Base-by-base conservation (phyloP, 208 protist species). In the Leishmania gerbilli region DNA sequence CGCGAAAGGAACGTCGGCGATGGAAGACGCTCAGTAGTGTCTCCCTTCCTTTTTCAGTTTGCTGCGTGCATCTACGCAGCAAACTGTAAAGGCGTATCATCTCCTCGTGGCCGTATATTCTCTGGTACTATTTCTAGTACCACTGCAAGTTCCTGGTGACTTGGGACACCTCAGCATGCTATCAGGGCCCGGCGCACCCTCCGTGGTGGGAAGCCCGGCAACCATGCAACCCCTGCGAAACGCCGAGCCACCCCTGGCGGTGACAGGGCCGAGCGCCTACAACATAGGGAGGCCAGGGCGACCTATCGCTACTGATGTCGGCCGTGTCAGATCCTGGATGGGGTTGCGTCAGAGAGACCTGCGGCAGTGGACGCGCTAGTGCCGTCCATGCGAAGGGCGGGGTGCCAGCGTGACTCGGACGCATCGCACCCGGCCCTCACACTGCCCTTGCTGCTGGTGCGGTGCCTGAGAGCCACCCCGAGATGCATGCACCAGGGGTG, bases 1-100 rank as follows among this genome's bases (percentile, higher is more conserved):
- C 0, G 69, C 75, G 65, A 67, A 82, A 19, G 78, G 82, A 21
- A 86, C 74, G 42, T 56, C 82, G 21, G 64, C 77, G 34, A 55
- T 74, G 1, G 71, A 81, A 40, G 71, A 81, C 40, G 58, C 71
- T 15, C 60, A 78, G 72, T 76, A 79, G 76, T 34, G 0, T 24
- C 65, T 15, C 55, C n/a, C 17, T 11, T 6, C 21, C 31, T 27
- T 68, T 68, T 58, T 64, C 15, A 31, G 24, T 31, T 21, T 3
- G 27, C 42, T 49, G 27, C 17, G 42, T 53, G 19, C 21, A 7
- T 74, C 6, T 27, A 53, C 40, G 55, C 27, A 11, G 27, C 34
- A 37, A 55, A 53, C 47, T 21, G 15, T 21, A 19, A 34, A 34
- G 17, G 27, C 27, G 37, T 69, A 51, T 27, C 19, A 62, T 56